phyloP scores from a whole-genome alignment of 176 grass and related monocot species.

The maize (Zea mays) region DNA sequence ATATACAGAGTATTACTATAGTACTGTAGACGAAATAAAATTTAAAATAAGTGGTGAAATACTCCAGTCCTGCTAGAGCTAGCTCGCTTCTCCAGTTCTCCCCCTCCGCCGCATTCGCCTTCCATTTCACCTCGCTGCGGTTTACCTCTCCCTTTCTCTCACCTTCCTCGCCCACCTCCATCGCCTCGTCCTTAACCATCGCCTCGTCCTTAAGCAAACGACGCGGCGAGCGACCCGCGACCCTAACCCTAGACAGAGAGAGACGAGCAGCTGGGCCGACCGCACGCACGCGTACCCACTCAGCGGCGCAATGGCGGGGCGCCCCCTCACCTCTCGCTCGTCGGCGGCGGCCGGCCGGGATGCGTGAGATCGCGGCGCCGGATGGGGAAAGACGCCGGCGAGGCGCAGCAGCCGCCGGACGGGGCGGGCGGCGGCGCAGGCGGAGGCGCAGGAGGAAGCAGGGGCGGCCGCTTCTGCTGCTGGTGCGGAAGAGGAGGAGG shows the following conservation, averaged over 20 bases:
- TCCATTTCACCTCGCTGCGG: constrained; percentile 40
- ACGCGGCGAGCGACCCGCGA: background rate
- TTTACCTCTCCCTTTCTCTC: constrained; percentile 69
- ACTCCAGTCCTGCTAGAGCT: background rate
- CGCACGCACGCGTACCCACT: background rate
- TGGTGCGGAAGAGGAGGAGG: background rate
- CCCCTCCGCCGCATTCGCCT: background rate
- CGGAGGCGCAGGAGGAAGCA: constrained; percentile 13
- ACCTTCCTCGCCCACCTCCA: constrained; percentile 53
- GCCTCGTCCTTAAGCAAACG: constrained; percentile 55
- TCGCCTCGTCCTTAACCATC: constrained; percentile 52
- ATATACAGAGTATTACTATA: too few relatives aligned
- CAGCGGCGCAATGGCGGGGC: constrained; percentile 43
- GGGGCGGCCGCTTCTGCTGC: background rate
- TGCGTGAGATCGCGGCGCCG: constrained; percentile 49
- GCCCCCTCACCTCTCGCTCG: background rate
- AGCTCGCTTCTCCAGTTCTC: background rate
- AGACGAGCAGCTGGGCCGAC: constrained; percentile 22
- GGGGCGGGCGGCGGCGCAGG: constrained; percentile 20
- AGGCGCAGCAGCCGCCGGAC: constrained; percentile 37
- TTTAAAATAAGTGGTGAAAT: too few relatives aligned
- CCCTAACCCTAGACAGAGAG: background rate
- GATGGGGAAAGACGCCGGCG: constrained; percentile 63
- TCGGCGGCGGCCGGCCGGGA: constrained; percentile 26
- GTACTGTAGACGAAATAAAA: too few relatives aligned